Evolutionary conservation across 2,329 filamentous ascomycete genomes (phyloP).

Genomic region (Leptographium wingfieldii): DNA sequence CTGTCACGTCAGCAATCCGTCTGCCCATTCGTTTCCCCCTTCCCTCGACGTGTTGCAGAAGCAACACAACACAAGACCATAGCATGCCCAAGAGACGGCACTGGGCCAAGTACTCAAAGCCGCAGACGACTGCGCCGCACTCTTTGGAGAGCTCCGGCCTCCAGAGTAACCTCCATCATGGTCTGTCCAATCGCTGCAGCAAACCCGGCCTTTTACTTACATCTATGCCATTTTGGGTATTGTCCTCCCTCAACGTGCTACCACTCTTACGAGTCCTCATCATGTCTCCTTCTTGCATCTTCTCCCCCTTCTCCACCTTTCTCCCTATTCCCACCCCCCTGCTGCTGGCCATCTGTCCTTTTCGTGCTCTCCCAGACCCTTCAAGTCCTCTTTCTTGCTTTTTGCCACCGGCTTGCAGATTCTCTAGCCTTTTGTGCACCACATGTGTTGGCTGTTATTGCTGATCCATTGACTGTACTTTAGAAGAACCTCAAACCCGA

Average conservation of each 20-base stretch:
- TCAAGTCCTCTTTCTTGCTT: neutral
- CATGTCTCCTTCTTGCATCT: conserved; percentile 16
- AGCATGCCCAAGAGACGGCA: conserved; percentile 55
- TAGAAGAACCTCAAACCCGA: conserved; percentile 15
- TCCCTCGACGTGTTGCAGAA: neutral
- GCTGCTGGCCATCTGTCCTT: neutral
- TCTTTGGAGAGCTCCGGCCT: conserved; percentile 27
- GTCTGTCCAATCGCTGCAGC: conserved; percentile 5
- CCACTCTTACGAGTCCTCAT: conserved; percentile 11
- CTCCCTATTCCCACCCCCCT: neutral
- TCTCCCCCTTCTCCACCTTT: conserved; percentile 1
- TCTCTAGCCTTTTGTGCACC: neutral
- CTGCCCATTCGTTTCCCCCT: neutral
- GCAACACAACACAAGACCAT: neutral
- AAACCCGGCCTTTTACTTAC: neutral
- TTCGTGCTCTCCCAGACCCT: too few species aligned
- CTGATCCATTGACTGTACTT: neutral
- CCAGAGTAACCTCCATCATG: conserved; percentile 10
- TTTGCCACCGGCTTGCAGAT: neutral
- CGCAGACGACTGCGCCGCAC: conserved; percentile 40
- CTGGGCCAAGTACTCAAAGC: conserved; percentile 43
- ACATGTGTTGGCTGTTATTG: neutral
- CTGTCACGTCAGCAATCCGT: neutral
- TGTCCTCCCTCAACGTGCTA: conserved; percentile 3
- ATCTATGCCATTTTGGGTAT: neutral